A percentile compares a stretch with the other conserved stretches of the same genome.
Conservation (phyloP, 2,329 filamentous ascomycete genomes). For the Aotearoamyces nothofagi region DNA sequence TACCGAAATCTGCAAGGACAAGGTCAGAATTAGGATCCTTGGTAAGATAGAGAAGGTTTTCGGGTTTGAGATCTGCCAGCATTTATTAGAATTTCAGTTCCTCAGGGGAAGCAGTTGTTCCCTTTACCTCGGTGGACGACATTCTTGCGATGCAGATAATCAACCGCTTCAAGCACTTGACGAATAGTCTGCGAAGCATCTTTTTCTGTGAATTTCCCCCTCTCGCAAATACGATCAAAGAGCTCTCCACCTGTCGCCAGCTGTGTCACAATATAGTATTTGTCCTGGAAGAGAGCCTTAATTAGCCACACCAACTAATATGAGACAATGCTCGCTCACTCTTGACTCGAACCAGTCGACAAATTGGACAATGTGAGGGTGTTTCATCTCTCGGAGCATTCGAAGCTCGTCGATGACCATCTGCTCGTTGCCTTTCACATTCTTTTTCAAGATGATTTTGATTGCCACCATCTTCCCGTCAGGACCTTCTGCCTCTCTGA, state of each 20-base stretch:
- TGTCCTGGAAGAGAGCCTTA: conserved; percentile 51
- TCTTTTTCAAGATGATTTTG: conserved; percentile 99
- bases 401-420: conserved; percentile 98
- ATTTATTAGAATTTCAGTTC: too few relatives aligned
- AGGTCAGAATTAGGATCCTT: conserved; percentile 64
- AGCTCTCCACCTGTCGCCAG: conserved; percentile 90
- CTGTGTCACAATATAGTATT: conserved; percentile 98
- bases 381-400: conserved; percentile 80
- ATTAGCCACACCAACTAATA: too few relatives aligned
- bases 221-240: conserved; percentile 95
- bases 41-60: conserved; percentile 91
- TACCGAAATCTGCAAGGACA: conserved; percentile 93
- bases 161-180: conserved; percentile 81
- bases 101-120: not conserved
- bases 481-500: conserved; percentile 80
- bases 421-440: conserved; percentile 92
- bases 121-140: conserved; percentile 78
- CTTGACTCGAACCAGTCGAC: conserved; percentile 98
- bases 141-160: conserved; percentile 88
- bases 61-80: conserved; percentile 92
- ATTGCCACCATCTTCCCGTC: conserved; percentile 83
- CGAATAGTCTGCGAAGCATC: conserved; percentile 83
- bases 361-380: conserved; percentile 93
- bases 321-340: conserved; percentile 32
- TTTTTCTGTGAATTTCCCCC: conserved; percentile 96